Base-by-base conservation (phyloP, 1,284 basidiomycete genomes). In the Apiotrichum gamsii region DNA sequence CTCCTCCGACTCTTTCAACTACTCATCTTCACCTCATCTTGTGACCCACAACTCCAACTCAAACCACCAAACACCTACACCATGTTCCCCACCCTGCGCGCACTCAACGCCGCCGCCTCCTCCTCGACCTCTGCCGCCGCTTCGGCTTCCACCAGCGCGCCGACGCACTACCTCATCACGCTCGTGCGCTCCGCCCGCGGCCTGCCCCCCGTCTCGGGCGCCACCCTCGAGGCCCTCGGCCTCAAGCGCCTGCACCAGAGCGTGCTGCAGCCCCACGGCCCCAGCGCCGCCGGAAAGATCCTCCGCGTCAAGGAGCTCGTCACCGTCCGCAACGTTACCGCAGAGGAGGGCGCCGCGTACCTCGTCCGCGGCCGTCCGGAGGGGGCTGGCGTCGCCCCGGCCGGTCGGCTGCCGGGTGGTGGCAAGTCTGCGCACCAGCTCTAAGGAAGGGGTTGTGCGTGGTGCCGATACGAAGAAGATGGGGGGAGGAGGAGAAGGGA, bases 291-390 rank as follows among this genome's bases (percentile, higher is more conserved):
- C 3, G 77, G 77, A 21, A 65, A 72, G 47, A 74, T 78, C 29
- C 59, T 78, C 16, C 62, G 58, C 19, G 73, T 78, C 39, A 78
- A 78, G 65, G 77, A 78, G 64, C 59, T 78, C 38, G 74, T 78
- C 9, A 62, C 70, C 28, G 77, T 78, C 23, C 65, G 69, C 49
- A 77, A 76, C 52, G 75, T 78, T 5, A 59, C 56, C 8, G 55
- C 65, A 50, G 56, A 58, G 45, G 57, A 67, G 38, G 43, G 48
- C 16, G 51, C 61, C 44, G 48, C 58, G 37, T 52, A 44, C 34
- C 53, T 59, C 16, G 25, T 15, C n/a, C 56, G 63, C 49, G 53
- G 56, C 18, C 52, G 61, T 39, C 52, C 59, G 13, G 66, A 73
- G 57, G 67, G 62, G 3, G 56, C 56, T 25, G 72, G 72, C 1